Evolutionary conservation across 2,329 filamentous ascomycete species (phyloP), one percentile per base, ranked within the genome.

Genomic region (Xylariaceae sp.): DNA sequence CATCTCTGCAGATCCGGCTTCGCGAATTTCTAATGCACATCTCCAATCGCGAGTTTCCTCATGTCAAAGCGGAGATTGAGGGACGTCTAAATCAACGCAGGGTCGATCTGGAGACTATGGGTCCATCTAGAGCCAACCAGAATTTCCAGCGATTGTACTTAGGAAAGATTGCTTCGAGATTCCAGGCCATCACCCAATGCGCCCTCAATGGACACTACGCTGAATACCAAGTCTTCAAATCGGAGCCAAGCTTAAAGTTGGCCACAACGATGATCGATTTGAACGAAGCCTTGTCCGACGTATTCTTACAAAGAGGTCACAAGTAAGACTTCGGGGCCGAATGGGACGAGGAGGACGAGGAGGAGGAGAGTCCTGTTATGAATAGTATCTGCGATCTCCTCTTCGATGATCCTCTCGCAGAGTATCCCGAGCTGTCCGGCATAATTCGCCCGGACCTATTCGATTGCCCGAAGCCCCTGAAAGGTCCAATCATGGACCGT

Each of bases 401-500:
- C 20, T 55, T 23, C n/a, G 14, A 52, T 10, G n/a, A 18, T 21
- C 44, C 42, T 19, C 20, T 49, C 7, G 6, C 21, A 18, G 40
- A 54, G 20, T 62, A 56, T 49, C 58, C 52, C 1, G 63, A 70
- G 29, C 49, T 69, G 12, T 49, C 40, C 3, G 47, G 41, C 40
- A 26, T 49, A 20, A 42, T 42, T 42, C 9, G n/a, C 18, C 21
- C 57, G 40, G 67, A 69, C 2, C 68, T 70, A 1, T 62, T 74
- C 3, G 50, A 66, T 1, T 44, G 26, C 10, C 43, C 54, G 0
- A 59, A 69, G 0, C 14, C 61, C 0, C 69, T 61, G 3, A 10
- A 52, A 0, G 59, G 64, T 0, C 59, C 67, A 4, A 81, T 85
- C 47, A 65, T 79, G 44, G 32, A 65, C 0, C 79, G 77, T 67